Evolutionary conservation across 257 asterid genomes (phyloP), one percentile per base, ranked within the genome.

Genomic region (Solanum chaucha): DNA sequence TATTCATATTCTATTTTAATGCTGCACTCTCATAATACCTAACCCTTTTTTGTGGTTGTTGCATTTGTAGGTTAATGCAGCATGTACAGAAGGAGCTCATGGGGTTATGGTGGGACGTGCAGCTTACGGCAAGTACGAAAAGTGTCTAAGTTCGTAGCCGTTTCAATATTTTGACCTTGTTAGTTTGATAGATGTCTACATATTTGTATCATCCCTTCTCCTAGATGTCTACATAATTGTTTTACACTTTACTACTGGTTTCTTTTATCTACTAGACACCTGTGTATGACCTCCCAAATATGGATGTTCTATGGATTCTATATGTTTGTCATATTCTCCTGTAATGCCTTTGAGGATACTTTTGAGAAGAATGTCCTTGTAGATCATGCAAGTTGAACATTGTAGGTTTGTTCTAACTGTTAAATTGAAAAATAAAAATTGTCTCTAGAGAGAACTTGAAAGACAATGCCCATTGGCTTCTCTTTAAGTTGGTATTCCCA

Each of bases 71-170:
- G 96, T 92, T 51, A 94, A 91, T 91, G 94, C 98, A 77, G 99
- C 99, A 78, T 90, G 88, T 73, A 86, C 19, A 26, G 98, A 96
- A 94, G 99, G 99, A 87, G 99, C 99, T 88, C 93, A 95, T 86
- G 98, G 98, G 58, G 99, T 96, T 59, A 96, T 95, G 99, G 90
- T 96, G 86, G 99, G 99, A 26, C 98, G 99, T 85, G 98, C 95
- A 88, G 98, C 98, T 88, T 95, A 92, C 87, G 84, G 88, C 64
- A 94, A 94, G 99, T 96, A 92, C 30, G 92, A 59, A 64, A 71
- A 70, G 22, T 86, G 24, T 88, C 67, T 14, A 78, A 24, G 15
- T 14, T 46, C 0, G 10, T 80, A 19, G 13, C 41, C 1, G 6
- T 80, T 28, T 26, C 67, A 46, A 46, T 28, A 14, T 14, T 44